phyloP scores from a whole-genome alignment of 805 yeast genomes.

The Metschnikowia cerradonensis region DNA sequence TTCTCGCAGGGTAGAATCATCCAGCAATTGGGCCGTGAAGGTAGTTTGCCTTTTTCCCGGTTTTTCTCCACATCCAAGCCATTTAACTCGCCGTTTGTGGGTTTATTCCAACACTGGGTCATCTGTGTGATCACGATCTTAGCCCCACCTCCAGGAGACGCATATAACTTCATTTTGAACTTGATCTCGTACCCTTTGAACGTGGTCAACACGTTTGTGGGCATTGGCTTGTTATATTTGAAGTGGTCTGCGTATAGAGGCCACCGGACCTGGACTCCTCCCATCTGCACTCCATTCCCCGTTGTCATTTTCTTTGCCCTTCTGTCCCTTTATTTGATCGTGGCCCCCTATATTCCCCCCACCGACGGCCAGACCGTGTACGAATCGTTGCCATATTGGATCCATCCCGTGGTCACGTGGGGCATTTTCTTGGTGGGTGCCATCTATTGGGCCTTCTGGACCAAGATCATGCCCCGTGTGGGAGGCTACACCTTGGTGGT shows the following conservation, averaged over 20 bases:
- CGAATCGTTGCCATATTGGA: constrained; percentile 66
- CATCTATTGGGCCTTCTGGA: constrained; percentile 65
- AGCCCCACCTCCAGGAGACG: constrained; percentile 81
- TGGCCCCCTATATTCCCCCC: constrained; percentile 81
- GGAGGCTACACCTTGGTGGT: constrained; percentile 51
- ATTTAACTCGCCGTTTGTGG: constrained; percentile 68
- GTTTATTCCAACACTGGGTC: constrained; percentile 71
- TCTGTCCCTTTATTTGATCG: constrained; percentile 61
- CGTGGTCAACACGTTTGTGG: constrained; percentile 64
- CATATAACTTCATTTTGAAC: constrained; percentile 76
- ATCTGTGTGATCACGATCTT: constrained; percentile 69
- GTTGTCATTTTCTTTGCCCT: constrained; percentile 61
- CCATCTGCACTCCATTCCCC: constrained; percentile 61
- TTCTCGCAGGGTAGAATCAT: constrained; percentile 79
- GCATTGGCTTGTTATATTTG: constrained; percentile 57
- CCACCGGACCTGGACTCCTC: constrained; percentile 60
- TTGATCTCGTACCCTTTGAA: constrained; percentile 79
- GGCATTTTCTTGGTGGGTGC: constrained; percentile 66
- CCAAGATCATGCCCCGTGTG: constrained; percentile 49
- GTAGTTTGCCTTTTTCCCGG: constrained; percentile 67
- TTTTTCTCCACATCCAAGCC: constrained; percentile 72
- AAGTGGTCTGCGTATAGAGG: constrained; percentile 52
- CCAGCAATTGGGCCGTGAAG: constrained; percentile 80
- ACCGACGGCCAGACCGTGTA: constrained; percentile 62
- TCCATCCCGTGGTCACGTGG: constrained; percentile 80